Evolutionary conservation across 805 yeast species (phyloP).

Genomic region (Monosporozyma siamensis): DNA sequence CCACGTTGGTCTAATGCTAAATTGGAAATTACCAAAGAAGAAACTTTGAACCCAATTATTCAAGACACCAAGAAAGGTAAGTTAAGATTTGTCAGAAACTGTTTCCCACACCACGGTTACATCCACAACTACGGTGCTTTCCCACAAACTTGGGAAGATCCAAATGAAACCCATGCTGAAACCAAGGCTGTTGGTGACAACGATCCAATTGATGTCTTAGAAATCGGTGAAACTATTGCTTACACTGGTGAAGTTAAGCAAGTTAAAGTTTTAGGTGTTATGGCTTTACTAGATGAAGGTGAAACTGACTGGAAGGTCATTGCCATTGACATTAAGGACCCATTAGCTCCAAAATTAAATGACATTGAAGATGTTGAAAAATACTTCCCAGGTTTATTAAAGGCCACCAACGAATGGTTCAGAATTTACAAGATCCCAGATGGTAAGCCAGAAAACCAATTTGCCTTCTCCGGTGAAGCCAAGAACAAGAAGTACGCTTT

Average conservation of each 20-base stretch:
- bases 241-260: conserved; percentile 68
- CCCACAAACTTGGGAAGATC: conserved; percentile 91
- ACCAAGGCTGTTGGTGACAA: conserved; percentile 69
- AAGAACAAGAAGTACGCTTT: conserved; percentile 80
- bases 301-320: conserved; percentile 90
- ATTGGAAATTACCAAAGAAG: conserved; percentile 85
- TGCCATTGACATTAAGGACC: conserved; percentile 80
- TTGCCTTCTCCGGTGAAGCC: conserved; percentile 94
- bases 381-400: conserved; percentile 84
- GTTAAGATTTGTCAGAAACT: conserved; percentile 90
- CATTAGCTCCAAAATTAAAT: conserved; percentile 75
- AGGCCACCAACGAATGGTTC: conserved; percentile 97
- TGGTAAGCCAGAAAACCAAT: conserved; percentile 93
- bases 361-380: conserved; percentile 87
- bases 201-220: conserved; percentile 81
- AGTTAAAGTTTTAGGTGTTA: conserved; percentile 87
- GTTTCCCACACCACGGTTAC: conserved; percentile 98
- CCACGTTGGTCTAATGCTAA: conserved; percentile 99
- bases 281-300: conserved; percentile 91
- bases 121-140: conserved; percentile 97
- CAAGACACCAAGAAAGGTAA: conserved; percentile 98
- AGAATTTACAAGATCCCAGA: conserved; percentile 96
- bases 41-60: conserved; percentile 78
- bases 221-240: conserved; percentile 61
- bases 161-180: conserved; percentile 53